phyloP scores from a whole-genome alignment of 78 protist species.

The Speleostelium caveatum region DNA sequence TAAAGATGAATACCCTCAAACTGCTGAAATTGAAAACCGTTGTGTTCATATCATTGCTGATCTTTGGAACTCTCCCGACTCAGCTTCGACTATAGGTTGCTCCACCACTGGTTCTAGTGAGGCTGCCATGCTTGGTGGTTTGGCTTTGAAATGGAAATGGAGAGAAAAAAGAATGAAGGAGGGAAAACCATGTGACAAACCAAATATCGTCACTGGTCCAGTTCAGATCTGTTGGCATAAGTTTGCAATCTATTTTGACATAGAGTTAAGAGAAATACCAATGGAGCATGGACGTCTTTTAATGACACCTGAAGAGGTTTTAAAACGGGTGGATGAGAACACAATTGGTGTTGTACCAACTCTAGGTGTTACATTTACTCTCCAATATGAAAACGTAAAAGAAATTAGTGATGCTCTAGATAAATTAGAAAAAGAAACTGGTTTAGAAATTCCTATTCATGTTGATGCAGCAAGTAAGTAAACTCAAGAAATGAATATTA shows the following conservation, averaged over 20 bases:
- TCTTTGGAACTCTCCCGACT: slow-evolving; percentile 41
- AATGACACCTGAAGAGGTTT: slow-evolving; percentile 46
- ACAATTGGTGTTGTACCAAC: slow-evolving; percentile 65
- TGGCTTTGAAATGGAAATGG: slow-evolving; percentile 57
- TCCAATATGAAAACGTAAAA: slow-evolving; percentile 69
- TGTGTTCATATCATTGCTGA: slow-evolving; percentile 32
- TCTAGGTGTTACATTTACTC: slow-evolving; percentile 61
- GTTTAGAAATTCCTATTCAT: slow-evolving; percentile 65
- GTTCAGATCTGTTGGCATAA: slow-evolving; percentile 77
- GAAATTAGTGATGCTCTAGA: slow-evolving; percentile 16
- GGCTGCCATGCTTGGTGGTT: slow-evolving; percentile 35
- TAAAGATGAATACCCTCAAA: slow-evolving; percentile 57
- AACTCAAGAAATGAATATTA: no score
- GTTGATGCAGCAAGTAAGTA: slow-evolving; percentile 84
- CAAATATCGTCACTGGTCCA: slow-evolving; percentile 51
- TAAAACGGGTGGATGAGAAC: slow-evolving; percentile 54
- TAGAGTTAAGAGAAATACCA: slow-evolving; percentile 41
- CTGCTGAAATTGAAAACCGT: slow-evolving; percentile 41
- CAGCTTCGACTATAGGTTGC: slow-evolving; percentile 3
- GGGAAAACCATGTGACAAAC: slow-evolving; percentile 36
- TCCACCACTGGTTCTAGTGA: slow-evolving; percentile 56
- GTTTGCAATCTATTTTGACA: slow-evolving; percentile 59
- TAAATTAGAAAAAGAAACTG: slow-evolving; percentile 43
- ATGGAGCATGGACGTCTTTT: slow-evolving; percentile 9
- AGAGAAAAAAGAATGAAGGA: slow-evolving; percentile 21